A percentile compares a stretch with the other conserved stretches of the same genome.
These are phyloP conservation scores for Conticribra weissflogii DNA, from an alignment of 108 stramenopile species.

Conservation along the genomic window DNA sequence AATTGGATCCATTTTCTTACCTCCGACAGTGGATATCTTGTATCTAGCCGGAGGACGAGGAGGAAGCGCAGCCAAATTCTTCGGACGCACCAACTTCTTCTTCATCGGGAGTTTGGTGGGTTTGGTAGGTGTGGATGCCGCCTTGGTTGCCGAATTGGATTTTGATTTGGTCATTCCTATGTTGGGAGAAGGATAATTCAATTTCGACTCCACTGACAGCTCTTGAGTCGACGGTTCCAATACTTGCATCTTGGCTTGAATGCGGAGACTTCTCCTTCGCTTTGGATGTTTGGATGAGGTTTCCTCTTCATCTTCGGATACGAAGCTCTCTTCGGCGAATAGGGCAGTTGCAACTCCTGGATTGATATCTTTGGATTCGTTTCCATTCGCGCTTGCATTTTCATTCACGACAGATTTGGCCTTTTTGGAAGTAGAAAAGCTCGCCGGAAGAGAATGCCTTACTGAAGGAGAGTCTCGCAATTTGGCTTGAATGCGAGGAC, in stretches of 20 bases:
- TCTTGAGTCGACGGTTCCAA: not conserved
- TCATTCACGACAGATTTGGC: not conserved
- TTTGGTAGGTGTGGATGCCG: no score
- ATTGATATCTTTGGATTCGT: not conserved
- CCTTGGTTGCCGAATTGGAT: no score
- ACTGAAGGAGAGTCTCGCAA: not conserved
- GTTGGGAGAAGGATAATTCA: conserved; percentile 1
- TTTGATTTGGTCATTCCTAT: no score
- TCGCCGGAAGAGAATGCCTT: not conserved
- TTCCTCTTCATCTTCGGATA: not conserved
- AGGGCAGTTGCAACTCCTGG: no score
- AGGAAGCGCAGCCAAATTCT: no score
- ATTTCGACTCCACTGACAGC: not conserved
- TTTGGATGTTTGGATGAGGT: not conserved
- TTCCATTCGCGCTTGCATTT: not conserved
- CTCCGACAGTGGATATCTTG: no score
- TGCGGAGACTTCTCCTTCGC: not conserved
- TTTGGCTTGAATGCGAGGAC: conserved; percentile 19
- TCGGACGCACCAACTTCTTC: no score
- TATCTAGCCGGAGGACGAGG: no score
- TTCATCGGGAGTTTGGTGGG: no score
- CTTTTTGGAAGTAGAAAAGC: not conserved
- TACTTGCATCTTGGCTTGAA: not conserved
- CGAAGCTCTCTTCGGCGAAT: not conserved
- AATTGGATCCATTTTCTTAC: no score